Conservation (phyloP, 202 grass and related monocot species). For the Saccharum hybrid region DNA sequence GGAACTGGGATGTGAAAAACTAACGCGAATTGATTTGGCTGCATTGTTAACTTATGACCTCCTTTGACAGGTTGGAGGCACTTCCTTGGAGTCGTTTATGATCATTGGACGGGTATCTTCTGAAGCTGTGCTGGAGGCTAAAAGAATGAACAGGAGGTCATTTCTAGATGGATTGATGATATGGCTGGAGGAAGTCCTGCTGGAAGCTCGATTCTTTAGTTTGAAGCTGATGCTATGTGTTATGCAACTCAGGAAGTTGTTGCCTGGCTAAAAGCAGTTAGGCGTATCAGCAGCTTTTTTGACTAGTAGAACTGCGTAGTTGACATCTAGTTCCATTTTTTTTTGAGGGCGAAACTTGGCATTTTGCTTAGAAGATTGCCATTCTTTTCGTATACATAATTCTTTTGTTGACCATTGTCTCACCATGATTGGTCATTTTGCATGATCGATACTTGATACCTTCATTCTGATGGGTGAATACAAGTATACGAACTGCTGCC, state of each 20-base stretch:
- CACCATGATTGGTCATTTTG: conserved; percentile 19
- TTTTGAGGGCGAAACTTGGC: conserved; percentile 6
- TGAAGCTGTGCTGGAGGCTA: conserved; percentile 77
- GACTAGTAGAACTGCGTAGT: conserved; percentile 17
- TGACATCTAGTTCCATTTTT: conserved; percentile 11
- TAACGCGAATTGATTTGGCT: not conserved
- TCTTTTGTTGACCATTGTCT: conserved; percentile 11
- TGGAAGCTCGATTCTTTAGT: conserved; percentile 56
- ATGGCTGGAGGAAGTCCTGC: conserved; percentile 74
- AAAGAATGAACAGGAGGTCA: conserved; percentile 50
- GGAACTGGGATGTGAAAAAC: not conserved
- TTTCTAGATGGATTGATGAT: conserved; percentile 46
- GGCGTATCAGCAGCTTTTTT: not conserved
- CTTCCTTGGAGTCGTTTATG: conserved; percentile 76
- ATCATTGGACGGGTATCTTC: conserved; percentile 79
- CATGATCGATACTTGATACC: conserved; percentile 9
- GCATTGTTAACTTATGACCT: conserved; percentile 28
- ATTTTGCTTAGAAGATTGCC: conserved; percentile 8
- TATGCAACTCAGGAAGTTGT: conserved; percentile 55
- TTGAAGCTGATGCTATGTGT: conserved; percentile 60
- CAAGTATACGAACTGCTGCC: not conserved
- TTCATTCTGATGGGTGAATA: conserved; percentile 28
- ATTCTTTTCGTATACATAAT: conserved; percentile 41
- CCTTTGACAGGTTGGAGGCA: conserved; percentile 66
- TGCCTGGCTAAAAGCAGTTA: conserved; percentile 38